phyloP scores from a whole-genome alignment of 768 basidiomycete species.

The Lactarius deliciosus region DNA sequence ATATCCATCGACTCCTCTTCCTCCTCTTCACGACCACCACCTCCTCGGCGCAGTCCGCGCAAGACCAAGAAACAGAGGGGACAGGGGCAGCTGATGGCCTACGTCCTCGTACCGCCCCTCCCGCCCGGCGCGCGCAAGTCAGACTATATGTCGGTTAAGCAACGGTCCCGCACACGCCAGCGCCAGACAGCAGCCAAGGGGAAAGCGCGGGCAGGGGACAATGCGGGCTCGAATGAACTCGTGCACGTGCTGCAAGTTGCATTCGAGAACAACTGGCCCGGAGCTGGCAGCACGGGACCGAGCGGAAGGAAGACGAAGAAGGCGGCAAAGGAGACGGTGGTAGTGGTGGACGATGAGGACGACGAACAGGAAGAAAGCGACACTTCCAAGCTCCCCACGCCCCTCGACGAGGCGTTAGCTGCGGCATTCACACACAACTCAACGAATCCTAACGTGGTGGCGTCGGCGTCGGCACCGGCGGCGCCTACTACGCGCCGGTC shows the following conservation, averaged over 20 bases:
- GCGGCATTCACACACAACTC: slow-evolving; percentile 15
- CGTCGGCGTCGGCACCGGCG: not conserved
- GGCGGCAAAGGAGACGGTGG: not conserved
- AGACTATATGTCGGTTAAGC: not conserved
- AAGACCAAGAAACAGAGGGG: slow-evolving; percentile 6
- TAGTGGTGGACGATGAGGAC: not conserved
- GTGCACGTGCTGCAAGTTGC: slow-evolving; percentile 16
- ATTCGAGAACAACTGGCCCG: slow-evolving; percentile 17
- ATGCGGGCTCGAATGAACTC: slow-evolving; percentile 7
- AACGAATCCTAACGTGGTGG: slow-evolving; percentile 2
- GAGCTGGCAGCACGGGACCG: not conserved
- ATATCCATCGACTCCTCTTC: slow-evolving; percentile 16
- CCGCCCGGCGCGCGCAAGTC: not conserved
- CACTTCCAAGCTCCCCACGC: not conserved
- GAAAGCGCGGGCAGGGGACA: not conserved
- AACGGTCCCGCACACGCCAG: not conserved
- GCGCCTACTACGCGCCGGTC: no score
- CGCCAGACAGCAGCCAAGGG: not conserved
- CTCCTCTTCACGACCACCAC: not conserved
- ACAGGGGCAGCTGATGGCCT: slow-evolving; percentile 13
- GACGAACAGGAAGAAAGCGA: not conserved
- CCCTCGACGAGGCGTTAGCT: slow-evolving; percentile 6
- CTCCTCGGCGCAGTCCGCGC: not conserved
- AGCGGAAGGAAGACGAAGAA: not conserved
- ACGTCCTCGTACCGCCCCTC: slow-evolving; percentile 18